Conservation (phyloP, 1,284 basidiomycete species). For the Serendipita sp. region DNA sequence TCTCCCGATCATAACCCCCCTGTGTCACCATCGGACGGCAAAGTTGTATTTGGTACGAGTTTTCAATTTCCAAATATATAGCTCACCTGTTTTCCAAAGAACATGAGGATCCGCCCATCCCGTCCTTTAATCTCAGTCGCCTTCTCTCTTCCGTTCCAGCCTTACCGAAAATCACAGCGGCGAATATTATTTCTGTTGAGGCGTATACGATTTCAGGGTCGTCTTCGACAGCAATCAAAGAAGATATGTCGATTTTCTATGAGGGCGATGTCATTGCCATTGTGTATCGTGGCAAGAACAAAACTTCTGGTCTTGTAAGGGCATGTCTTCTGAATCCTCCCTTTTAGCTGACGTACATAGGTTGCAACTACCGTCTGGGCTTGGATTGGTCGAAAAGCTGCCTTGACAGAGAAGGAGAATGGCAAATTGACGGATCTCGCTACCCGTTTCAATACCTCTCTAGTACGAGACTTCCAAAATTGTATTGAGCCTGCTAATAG, state of each 20-base stretch:
- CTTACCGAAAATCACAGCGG: constrained; percentile 23
- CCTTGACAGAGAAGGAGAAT: constrained; percentile 40
- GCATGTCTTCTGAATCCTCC: background rate
- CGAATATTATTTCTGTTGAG: constrained; percentile 53
- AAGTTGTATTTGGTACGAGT: background rate
- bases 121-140: constrained; percentile 33
- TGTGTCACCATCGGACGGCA: background rate
- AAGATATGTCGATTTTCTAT: constrained; percentile 44
- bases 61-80: background rate
- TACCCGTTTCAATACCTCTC: constrained; percentile 48
- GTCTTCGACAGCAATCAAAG: constrained; percentile 30
- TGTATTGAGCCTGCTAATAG: constrained; percentile 1
- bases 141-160: constrained; percentile 21
- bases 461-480: constrained; percentile 28
- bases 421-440: constrained; percentile 54
- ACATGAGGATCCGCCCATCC: constrained; percentile 31
- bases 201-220: constrained; percentile 42
- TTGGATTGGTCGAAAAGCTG: constrained; percentile 47
- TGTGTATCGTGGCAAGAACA: constrained; percentile 51
- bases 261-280: constrained; percentile 54
- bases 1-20: background rate
- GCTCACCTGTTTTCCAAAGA: constrained; percentile 20
- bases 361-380: constrained; percentile 52
- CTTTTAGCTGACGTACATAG: background rate
- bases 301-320: constrained; percentile 39